Conservation (phyloP, 176 grass and related monocot genomes). For the Areca catechu region DNA sequence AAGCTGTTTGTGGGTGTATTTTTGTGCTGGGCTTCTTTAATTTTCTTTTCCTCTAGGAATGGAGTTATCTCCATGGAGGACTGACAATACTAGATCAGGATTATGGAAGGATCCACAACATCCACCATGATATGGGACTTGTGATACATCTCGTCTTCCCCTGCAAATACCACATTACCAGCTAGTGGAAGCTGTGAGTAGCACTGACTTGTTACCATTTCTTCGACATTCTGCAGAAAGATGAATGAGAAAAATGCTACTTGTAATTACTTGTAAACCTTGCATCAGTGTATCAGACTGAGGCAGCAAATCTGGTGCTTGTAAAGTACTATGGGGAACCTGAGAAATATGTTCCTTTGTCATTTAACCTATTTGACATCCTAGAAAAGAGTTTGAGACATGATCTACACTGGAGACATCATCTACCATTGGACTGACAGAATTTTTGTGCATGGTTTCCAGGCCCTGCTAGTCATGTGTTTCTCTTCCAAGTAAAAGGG, state of each 20-base stretch:
- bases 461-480: no score
- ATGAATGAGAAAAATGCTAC: no score
- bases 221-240: no score
- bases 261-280: constrained; percentile 10
- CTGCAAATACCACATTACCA: constrained; percentile 88
- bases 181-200: constrained; percentile 76
- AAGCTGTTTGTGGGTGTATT: no score
- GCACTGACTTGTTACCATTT: background rate
- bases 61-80: constrained; percentile 85
- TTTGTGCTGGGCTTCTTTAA: no score
- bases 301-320: constrained; percentile 77
- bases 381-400: constrained; percentile 52
- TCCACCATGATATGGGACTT: constrained; percentile 96
- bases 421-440: constrained; percentile 66
- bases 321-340: constrained; percentile 88
- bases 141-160: constrained; percentile 90
- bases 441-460: no score
- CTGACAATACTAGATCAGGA: constrained; percentile 81
- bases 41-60: constrained; percentile 36
- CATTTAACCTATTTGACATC: constrained; percentile 54
- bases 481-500: no score
- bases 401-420: constrained; percentile 58
- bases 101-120: constrained; percentile 82
- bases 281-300: constrained; percentile 42
- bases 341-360: constrained; percentile 55